Evolutionary conservation across 2,329 filamentous ascomycete genomes (phyloP), one percentile per base, ranked within the genome.

Genomic region (Stagonosporopsis chrysanthemi): DNA sequence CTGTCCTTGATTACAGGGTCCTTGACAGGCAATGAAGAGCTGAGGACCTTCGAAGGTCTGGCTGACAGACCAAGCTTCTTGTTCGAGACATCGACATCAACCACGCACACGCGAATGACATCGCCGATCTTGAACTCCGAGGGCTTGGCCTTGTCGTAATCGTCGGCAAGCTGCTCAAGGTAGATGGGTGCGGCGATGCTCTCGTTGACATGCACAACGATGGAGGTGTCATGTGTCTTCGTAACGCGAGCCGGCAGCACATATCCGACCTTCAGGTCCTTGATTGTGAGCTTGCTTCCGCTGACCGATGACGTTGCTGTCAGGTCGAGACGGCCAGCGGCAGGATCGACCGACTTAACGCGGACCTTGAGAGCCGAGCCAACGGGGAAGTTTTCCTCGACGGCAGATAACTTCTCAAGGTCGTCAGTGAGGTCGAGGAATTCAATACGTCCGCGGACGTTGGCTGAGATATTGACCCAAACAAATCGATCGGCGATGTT

Each of bases 381-480:
- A 36, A 97, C 77, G 0, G 95, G 94, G 76, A 96, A 98, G 76
- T 91, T 90, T 61, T 86, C 84, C 44, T 87, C 83, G 3, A 97
- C 79, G 67, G 97, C 86, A 29, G 88, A 86, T 33, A 97, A 81
- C 52, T 90, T 83, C 7, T 92, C 90, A 43, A 96, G 80, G 74
- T 98, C 92, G 68, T 97, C 91, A 0, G 92, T 92, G 8, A 95
- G 86, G 70, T 98, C 93, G 75, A 95, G 87, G 60, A 90, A 84
- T 51, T 87, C 87, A 53, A 99, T 86, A 47, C 92, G 87, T 53
- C 95, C 95, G 57, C 93, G 88, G 15, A 99, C 88, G 49, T 89
- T 91, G 6, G 95, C 92, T 1, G 93, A 92, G 22, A 99, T 79
- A 70, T 92, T 97, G 42, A 96, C 89, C 94, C 95, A 98, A 22